Percentiles rank a stretch among this genome's conserved stretches.
phyloP scores from a whole-genome alignment of 2,329 filamentous ascomycete species.

The Xylariaceae sp. region DNA sequence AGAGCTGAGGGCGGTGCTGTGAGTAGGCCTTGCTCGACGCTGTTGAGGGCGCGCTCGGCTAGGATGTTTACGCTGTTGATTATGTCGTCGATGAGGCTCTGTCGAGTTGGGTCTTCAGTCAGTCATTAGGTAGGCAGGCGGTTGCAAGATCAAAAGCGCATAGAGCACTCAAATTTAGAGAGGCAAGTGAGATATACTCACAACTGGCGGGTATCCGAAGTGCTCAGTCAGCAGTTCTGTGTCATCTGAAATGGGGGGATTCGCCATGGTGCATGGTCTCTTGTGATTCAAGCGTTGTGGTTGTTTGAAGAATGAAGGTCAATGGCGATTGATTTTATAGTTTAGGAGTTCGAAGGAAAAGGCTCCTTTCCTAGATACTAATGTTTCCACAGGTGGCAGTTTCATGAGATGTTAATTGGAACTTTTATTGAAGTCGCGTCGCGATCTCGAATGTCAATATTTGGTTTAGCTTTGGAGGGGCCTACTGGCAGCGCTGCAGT shows the following conservation, averaged over 20 bases:
- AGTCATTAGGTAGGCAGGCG: neutral
- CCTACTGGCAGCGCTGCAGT: neutral
- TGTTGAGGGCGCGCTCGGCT: conserved; percentile 83
- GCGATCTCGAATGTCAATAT: conserved; percentile 27
- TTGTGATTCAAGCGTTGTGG: no score
- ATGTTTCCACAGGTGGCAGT: no score
- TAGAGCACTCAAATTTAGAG: neutral
- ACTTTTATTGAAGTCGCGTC: neutral
- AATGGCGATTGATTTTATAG: no score
- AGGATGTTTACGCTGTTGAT: conserved; percentile 96
- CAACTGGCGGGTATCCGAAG: conserved; percentile 88
- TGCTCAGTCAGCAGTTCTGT: conserved; percentile 85
- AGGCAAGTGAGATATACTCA: conserved; percentile 42
- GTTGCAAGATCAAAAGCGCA: neutral
- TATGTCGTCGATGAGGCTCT: conserved; percentile 95
- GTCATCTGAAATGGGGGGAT: conserved; percentile 39
- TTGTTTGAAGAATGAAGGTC: no score
- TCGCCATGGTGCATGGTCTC: conserved; percentile 31
- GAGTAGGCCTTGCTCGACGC: conserved; percentile 78
- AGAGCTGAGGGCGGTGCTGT: conserved; percentile 69
- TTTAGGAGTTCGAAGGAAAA: no score
- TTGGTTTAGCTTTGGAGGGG: conserved; percentile 26
- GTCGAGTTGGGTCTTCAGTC: conserved; percentile 10
- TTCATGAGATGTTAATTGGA: neutral
- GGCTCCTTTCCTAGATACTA: no score